Base-by-base conservation (phyloP, 2,329 filamentous ascomycete species). In the Claviceps sp. region DNA sequence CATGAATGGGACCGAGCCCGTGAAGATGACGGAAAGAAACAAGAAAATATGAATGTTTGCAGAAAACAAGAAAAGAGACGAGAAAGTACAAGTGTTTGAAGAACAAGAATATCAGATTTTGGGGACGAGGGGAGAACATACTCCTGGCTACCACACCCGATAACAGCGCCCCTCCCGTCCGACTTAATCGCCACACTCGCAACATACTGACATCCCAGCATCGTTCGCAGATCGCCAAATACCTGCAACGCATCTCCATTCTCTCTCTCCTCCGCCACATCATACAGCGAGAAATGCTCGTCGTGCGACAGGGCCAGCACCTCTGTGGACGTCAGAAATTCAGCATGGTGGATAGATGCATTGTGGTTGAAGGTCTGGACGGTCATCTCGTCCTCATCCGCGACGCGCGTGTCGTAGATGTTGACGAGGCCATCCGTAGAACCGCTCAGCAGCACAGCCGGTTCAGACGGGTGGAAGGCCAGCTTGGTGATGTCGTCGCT, bases 341-440 rank as follows among this genome's bases (percentile, higher is more conserved):
- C 84, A 14, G 86, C 82, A 58, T 80, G 84, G 64, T 88, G 85
- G 56, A 91, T 78, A 0, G 85, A 87, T 37, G 82, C 79, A 40
- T 79, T 76, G 62, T 87, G 85, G 65, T 91, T 91, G 64, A 90
- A 82, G 13, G 88, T 86, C 66, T 88, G 85, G 54, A 85, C 72
- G 20, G 89, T 71, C 1, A 86, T 82, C 47, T 91, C 86, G 62
- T 91, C 86, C 66, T 91, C 86, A 58, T 87, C 84, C 18, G 73
- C 67, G 53, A 86, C 75, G 47, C 75, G 74, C 18, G 79, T 84
- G 68, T 93, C 83, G 67, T 85, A 87, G 46, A 91, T 72, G 61
- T 86, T 89, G 60, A 91, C 76, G 1, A 91, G 76, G 6, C 86
- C 86, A 66, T 93, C 87, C 14, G 86, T 91, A 40, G 85, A 88